phyloP scores from a whole-genome alignment of 2,329 filamentous ascomycete genomes.

The Penicillium thymicola region DNA sequence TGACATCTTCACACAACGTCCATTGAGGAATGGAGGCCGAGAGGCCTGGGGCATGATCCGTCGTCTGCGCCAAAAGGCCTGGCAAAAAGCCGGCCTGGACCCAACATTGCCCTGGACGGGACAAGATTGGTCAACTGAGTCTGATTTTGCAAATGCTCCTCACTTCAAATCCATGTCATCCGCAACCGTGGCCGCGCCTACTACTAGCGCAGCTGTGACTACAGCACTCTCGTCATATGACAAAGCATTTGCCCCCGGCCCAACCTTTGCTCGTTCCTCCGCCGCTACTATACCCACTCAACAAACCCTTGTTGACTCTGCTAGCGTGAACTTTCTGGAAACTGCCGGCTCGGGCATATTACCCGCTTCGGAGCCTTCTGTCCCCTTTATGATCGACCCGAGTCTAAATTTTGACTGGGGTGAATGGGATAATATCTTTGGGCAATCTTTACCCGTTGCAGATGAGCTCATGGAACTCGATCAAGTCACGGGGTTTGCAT shows the following conservation, averaged over 20 bases:
- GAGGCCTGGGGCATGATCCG: slow-evolving; percentile 51
- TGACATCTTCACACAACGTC: slow-evolving; percentile 43
- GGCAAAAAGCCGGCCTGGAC: slow-evolving; percentile 48
- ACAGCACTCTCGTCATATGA: neutral
- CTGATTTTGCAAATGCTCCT: neutral
- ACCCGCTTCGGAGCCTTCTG: slow-evolving; percentile 13
- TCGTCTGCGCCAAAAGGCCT: slow-evolving; percentile 46
- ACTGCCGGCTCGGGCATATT: neutral
- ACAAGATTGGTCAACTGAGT: slow-evolving; percentile 31
- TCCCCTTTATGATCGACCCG: slow-evolving; percentile 37
- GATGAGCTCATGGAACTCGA: slow-evolving; percentile 46
- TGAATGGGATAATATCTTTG: slow-evolving; percentile 49
- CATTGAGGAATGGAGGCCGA: slow-evolving; percentile 46
- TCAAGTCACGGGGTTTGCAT: slow-evolving; percentile 32
- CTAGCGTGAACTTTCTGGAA: slow-evolving; percentile 23
- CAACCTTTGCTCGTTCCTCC: neutral
- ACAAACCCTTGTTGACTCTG: neutral
- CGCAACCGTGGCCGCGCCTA: neutral
- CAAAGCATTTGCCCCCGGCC: neutral
- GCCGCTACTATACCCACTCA: neutral
- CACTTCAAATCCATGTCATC: neutral
- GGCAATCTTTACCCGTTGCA: slow-evolving; percentile 45
- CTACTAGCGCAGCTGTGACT: slow-evolving; percentile 2
- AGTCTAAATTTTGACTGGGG: slow-evolving; percentile 49
- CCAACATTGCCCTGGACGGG: slow-evolving; percentile 47